phyloP scores from a whole-genome alignment of 1,139 yeast genomes.

The Candida frijolesensis region DNA sequence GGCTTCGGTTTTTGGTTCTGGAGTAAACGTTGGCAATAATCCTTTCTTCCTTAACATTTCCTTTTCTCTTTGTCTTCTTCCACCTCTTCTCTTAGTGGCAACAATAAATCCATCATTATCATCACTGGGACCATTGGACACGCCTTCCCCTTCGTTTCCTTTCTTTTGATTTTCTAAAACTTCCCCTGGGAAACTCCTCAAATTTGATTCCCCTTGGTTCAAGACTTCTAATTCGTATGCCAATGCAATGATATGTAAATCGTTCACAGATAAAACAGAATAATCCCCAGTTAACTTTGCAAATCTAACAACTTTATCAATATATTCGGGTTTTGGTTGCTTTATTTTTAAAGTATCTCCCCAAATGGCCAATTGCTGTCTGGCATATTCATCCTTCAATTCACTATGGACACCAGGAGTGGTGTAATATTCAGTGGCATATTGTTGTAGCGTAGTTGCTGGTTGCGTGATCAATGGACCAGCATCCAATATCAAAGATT shows the following conservation, averaged over 20 bases:
- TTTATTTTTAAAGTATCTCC: constrained; percentile 62
- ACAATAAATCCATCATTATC: constrained; percentile 15
- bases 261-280: constrained; percentile 84
- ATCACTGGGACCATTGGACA: constrained; percentile 11
- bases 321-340: constrained; percentile 71
- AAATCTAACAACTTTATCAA: constrained; percentile 70
- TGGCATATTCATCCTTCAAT: constrained; percentile 81
- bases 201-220: constrained; percentile 59
- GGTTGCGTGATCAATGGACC: constrained; percentile 91
- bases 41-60: constrained; percentile 28
- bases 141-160: constrained; percentile 10
- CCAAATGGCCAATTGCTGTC: constrained; percentile 80
- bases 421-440: constrained; percentile 73
- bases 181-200: constrained; percentile 77
- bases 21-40: constrained; percentile 5
- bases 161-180: constrained; percentile 18
- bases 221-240: constrained; percentile 86
- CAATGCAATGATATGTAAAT: constrained; percentile 88
- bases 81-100: constrained; percentile 56
- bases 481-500: constrained; percentile 81
- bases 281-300: constrained; percentile 91
- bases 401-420: constrained; percentile 92
- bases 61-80: constrained; percentile 62
- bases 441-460: constrained; percentile 69
- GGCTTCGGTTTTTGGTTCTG: constrained; percentile 16